These are phyloP conservation scores for Benincasa hispida DNA, from an alignment of 306 rosid genomes.

Conservation along the genomic window DNA sequence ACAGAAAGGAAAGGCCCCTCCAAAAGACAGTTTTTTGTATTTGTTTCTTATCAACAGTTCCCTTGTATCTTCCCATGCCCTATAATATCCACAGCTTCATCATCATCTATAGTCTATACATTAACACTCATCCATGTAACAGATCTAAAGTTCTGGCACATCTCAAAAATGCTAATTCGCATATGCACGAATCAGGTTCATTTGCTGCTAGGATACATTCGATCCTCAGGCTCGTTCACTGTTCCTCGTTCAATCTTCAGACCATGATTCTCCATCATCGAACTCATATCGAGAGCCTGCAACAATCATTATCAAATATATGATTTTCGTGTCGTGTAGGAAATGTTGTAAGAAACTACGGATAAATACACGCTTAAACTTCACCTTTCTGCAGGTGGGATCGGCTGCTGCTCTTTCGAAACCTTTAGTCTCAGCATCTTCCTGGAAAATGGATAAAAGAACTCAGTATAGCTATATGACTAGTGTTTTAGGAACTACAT, in stretches of 20 bases:
- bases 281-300: constrained; percentile 43
- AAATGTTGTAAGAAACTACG: background rate
- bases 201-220: constrained; percentile 13
- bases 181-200: background rate
- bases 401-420: constrained; percentile 31
- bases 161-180: background rate
- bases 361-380: constrained; percentile 9
- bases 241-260: constrained; percentile 35
- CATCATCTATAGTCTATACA: background rate
- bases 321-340: background rate
- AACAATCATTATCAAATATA: background rate
- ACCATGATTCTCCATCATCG: constrained; percentile 25
- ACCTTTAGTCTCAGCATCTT: constrained; percentile 37
- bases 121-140: background rate
- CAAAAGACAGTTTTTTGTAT: background rate
- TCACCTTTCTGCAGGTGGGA: constrained; percentile 34
- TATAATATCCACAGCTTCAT: background rate
- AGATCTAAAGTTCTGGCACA: background rate
- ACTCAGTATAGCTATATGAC: background rate
- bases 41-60: background rate
- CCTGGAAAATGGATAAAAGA: constrained; percentile 15
- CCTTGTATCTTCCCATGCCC: background rate
- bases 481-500: background rate
- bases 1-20: background rate
- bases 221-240: constrained; percentile 31